Percentiles rank a stretch among this genome's conserved stretches.
These are phyloP conservation scores for Fusarium pseudocircinatum DNA, from an alignment of 2,329 filamentous ascomycete genomes.

Conservation along the genomic window DNA sequence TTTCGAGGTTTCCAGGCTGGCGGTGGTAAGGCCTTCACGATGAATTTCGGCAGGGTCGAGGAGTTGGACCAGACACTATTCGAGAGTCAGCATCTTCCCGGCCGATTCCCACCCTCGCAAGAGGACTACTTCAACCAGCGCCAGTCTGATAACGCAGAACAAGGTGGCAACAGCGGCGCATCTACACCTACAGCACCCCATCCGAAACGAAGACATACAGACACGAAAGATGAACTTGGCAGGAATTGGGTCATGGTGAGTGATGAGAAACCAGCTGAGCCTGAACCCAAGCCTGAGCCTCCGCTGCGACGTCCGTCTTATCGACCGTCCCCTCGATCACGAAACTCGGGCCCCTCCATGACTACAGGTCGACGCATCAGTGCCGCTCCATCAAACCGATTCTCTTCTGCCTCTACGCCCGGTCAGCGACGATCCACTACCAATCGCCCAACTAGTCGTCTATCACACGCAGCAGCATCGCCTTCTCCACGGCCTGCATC, in stretches of 20 bases:
- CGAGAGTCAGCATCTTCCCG: constrained; percentile 42
- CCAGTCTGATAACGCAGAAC: constrained; percentile 34
- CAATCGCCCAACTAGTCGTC: constrained; percentile 51
- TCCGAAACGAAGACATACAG: constrained; percentile 65
- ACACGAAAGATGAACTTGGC: constrained; percentile 64
- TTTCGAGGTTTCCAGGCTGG: constrained; percentile 91
- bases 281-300: constrained; percentile 35
- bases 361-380: constrained; percentile 57
- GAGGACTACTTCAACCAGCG: constrained; percentile 32
- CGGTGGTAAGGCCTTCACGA: constrained; percentile 76
- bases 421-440: constrained; percentile 32
- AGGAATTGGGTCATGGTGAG: constrained; percentile 78
- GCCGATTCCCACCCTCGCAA: constrained; percentile 46
- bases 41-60: constrained; percentile 48
- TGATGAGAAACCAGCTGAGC: constrained; percentile 46
- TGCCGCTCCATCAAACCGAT: constrained; percentile 47
- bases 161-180: constrained; percentile 46
- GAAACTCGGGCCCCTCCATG: constrained; percentile 47
- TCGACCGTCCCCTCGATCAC: constrained; percentile 43
- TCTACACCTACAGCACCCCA: constrained; percentile 57
- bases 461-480: constrained; percentile 51
- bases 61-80: constrained; percentile 32
- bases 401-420: constrained; percentile 44
- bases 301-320: constrained; percentile 41
- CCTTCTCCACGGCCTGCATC: constrained; percentile 41